Conservation (phyloP, 1,284 basidiomycete genomes). For the Naganishia cerealis region DNA sequence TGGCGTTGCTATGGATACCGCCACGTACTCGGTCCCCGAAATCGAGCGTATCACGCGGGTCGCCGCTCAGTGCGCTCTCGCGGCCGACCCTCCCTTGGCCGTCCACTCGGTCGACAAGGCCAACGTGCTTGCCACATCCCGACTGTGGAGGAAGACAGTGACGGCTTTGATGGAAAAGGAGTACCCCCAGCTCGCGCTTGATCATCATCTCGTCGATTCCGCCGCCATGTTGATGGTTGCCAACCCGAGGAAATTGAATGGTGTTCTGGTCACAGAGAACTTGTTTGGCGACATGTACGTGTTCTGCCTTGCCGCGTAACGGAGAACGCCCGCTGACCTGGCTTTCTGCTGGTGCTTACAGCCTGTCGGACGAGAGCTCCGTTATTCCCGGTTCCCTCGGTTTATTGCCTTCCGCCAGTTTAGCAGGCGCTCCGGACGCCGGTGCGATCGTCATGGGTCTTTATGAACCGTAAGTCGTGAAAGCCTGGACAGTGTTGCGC, state of each 20-base stretch:
- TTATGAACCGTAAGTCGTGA: slow-evolving; percentile 73
- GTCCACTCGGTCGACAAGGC: slow-evolving; percentile 98
- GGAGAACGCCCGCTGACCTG: too few species aligned
- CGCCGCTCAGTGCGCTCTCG: slow-evolving; percentile 86
- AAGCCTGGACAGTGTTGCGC: not conserved
- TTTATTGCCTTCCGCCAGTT: slow-evolving; percentile 89
- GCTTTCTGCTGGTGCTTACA: slow-evolving; percentile 47
- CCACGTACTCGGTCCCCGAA: slow-evolving; percentile 87
- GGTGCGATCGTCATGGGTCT: slow-evolving; percentile 73
- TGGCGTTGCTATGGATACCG: slow-evolving; percentile 81
- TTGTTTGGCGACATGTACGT: slow-evolving; percentile 92
- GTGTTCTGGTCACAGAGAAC: slow-evolving; percentile 91
- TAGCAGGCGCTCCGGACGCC: slow-evolving; percentile 81
- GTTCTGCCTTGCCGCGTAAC: not conserved
- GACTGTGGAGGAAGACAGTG: slow-evolving; percentile 91
- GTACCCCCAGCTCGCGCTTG: slow-evolving; percentile 78
- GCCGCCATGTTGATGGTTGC: slow-evolving; percentile 95
- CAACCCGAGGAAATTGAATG: slow-evolving; percentile 90
- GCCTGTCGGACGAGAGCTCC: slow-evolving; percentile 91
- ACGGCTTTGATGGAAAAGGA: slow-evolving; percentile 77
- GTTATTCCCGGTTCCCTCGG: slow-evolving; percentile 98
- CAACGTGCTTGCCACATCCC: slow-evolving; percentile 92
- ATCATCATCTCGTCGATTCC: slow-evolving; percentile 92
- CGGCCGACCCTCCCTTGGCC: slow-evolving; percentile 77
- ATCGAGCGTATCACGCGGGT: slow-evolving; percentile 94